Percentiles rank a stretch among this genome's conserved stretches.
These are phyloP conservation scores for Suillus spraguei DNA, from an alignment of 768 basidiomycete genomes.

Conservation along the genomic window DNA sequence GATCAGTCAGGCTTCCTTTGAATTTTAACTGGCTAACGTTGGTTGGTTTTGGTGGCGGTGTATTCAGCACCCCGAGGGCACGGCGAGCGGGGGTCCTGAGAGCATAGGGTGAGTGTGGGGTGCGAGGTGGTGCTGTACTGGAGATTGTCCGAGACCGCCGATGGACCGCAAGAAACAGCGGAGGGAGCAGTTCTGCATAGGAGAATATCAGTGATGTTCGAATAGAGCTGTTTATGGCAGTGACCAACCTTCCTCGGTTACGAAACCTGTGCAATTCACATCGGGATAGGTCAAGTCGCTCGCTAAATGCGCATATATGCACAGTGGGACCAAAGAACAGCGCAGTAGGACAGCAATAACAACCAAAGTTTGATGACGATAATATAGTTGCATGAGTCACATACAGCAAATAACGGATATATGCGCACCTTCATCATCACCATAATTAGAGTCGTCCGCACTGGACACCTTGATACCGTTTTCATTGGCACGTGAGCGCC, in stretches of 20 bases:
- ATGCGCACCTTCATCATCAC: conserved; percentile 52
- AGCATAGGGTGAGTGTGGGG: conserved; percentile 25
- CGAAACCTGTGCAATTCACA: conserved; percentile 47
- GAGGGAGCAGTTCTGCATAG: conserved; percentile 53
- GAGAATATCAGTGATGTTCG: conserved; percentile 22
- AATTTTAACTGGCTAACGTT: conserved; percentile 57
- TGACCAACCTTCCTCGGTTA: conserved; percentile 52
- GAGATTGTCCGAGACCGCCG: conserved; percentile 64
- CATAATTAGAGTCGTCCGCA: conserved; percentile 38
- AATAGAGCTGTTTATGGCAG: conserved; percentile 19
- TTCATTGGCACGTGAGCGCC: conserved; percentile 71
- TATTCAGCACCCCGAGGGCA: conserved; percentile 44
- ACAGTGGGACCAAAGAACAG: conserved; percentile 8
- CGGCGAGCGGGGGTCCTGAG: conserved; percentile 37
- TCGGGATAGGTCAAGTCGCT: conserved; percentile 54
- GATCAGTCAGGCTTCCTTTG: conserved; percentile 75
- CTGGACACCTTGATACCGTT: conserved; percentile 69
- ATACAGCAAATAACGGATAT: conserved; percentile 17
- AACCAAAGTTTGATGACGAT: conserved; percentile 15
- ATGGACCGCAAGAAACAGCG: conserved; percentile 57
- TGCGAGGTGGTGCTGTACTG: conserved; percentile 41
- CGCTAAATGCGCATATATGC: conserved; percentile 51
- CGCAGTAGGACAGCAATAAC: background rate
- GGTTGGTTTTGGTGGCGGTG: conserved; percentile 69
- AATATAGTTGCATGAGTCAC: conserved; percentile 20